Conservation (phyloP, 2,329 filamentous ascomycete genomes). For the Thermothelomyces thermophilus region DNA sequence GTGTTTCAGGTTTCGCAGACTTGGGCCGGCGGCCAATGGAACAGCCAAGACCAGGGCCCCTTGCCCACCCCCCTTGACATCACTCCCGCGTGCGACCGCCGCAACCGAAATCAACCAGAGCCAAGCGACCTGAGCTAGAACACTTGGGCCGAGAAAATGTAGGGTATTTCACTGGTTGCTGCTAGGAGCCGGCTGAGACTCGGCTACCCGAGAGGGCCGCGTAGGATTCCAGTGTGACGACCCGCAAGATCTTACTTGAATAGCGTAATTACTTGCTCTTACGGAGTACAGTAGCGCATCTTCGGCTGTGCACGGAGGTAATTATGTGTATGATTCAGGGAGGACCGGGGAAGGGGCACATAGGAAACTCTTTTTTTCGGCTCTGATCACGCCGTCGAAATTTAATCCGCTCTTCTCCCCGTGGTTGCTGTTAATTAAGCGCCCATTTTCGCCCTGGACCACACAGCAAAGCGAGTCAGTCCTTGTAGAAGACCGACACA, state of each 20-base stretch:
- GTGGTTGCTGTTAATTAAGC: not conserved
- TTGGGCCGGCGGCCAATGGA: slow-evolving; percentile 7
- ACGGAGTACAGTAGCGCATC: too few species aligned
- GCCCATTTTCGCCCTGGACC: not conserved
- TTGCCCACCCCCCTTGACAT: not conserved
- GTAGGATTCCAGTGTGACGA: too few species aligned
- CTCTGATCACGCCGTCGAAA: not conserved
- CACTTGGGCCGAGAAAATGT: not conserved
- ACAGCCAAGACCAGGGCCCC: slow-evolving; percentile 7
- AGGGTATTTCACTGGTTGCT: not conserved
- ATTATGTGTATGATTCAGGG: too few species aligned
- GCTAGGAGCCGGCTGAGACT: not conserved
- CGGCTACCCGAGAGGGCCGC: too few species aligned
- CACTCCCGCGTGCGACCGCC: not conserved
- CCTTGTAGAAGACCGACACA: too few species aligned
- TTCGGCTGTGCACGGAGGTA: too few species aligned
- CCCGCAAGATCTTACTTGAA: too few species aligned
- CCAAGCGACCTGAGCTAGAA: not conserved
- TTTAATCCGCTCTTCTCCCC: not conserved
- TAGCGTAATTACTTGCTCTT: too few species aligned
- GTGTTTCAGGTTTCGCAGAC: slow-evolving; percentile 7
- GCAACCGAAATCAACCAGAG: not conserved
- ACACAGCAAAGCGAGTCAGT: too few species aligned
- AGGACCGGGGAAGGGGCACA: too few species aligned
- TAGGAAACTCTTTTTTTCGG: too few species aligned